These are phyloP conservation scores for Globisporangium apiculatum DNA, from an alignment of 352 stramenopile species.

Conservation along the genomic window DNA sequence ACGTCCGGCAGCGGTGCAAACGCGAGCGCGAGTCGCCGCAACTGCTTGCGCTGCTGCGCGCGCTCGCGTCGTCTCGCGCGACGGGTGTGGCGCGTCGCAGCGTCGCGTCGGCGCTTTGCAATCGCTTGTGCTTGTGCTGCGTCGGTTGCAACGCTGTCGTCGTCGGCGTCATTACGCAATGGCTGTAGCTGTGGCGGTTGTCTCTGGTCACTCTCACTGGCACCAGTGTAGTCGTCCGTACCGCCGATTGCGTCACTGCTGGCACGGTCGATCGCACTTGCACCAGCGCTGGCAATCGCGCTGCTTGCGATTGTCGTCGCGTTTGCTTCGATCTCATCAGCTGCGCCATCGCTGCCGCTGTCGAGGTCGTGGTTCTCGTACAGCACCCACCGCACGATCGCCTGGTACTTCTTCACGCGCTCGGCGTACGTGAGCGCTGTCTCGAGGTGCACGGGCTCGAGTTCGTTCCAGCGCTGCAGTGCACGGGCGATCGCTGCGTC, in stretches of 20 bases:
- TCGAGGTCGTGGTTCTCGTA: conserved; percentile 26
- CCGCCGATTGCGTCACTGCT: background rate
- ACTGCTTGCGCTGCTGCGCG: conserved; percentile 17
- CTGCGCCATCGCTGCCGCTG: background rate
- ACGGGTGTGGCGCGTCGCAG: conserved; percentile 10
- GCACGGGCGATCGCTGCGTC: conserved; percentile 47
- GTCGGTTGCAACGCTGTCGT: conserved; percentile 1
- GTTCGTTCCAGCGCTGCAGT: conserved; percentile 54
- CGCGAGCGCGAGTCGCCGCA: conserved; percentile 15
- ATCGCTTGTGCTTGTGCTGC: conserved; percentile 15
- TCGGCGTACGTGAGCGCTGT: conserved; percentile 46
- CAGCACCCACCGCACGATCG: conserved; percentile 38
- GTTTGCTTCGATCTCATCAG: background rate
- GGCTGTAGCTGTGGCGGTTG: too few relatives aligned
- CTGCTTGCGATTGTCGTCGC: too few relatives aligned
- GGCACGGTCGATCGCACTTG: too few relatives aligned
- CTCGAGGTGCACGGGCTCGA: conserved; percentile 38
- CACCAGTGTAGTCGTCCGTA: background rate
- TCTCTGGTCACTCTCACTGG: background rate
- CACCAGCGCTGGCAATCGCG: too few relatives aligned
- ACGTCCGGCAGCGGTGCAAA: conserved; percentile 39
- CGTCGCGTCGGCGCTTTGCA: conserved; percentile 14
- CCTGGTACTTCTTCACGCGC: conserved; percentile 50
- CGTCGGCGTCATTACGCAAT: conserved; percentile 3
- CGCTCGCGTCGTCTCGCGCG: conserved; percentile 19